phyloP scores from a whole-genome alignment of 768 basidiomycete species.

The Mycena polygramma region DNA sequence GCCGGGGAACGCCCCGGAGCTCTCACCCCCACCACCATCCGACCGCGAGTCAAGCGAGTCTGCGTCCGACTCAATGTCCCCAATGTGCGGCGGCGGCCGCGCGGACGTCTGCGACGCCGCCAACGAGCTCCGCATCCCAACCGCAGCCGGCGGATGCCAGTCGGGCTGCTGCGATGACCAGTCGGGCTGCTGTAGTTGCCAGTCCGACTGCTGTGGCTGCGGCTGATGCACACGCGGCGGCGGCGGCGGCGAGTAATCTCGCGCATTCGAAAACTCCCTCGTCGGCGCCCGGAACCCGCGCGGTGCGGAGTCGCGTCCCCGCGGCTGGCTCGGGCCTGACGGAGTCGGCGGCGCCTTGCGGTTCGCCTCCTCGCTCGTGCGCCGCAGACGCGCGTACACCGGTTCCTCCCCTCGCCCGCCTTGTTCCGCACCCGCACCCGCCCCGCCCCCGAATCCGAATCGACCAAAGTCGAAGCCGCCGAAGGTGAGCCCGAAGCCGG shows the following conservation, averaged over 20 bases:
- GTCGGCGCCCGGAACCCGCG: slow-evolving; percentile 32
- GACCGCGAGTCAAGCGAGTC: slow-evolving; percentile 35
- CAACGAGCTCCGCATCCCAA: neutral
- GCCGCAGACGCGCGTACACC: slow-evolving; percentile 34
- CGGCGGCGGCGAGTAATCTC: slow-evolving; percentile 28
- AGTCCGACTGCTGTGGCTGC: neutral
- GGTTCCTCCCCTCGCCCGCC: slow-evolving; percentile 35
- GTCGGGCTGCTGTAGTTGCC: neutral
- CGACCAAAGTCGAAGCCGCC: slow-evolving; percentile 29
- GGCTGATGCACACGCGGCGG: slow-evolving; percentile 8
- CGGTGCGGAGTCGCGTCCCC: neutral
- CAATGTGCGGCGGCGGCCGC: neutral
- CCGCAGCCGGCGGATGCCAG: neutral
- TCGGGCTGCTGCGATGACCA: neutral
- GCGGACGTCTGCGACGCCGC: neutral
- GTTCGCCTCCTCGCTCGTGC: slow-evolving; percentile 33
- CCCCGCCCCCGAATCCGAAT: slow-evolving; percentile 17
- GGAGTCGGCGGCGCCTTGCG: slow-evolving; percentile 26
- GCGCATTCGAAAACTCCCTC: slow-evolving; percentile 17
- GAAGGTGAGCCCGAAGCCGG: slow-evolving; percentile 25
- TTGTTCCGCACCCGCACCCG: slow-evolving; percentile 21
- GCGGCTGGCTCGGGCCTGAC: neutral
- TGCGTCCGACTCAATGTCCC: slow-evolving; percentile 31
- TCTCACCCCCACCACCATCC: slow-evolving; percentile 34
- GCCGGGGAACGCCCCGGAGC: slow-evolving; percentile 36